Percentiles rank a stretch among this genome's conserved stretches.
Evolutionary conservation across 202 grass and related monocot species (phyloP).

Genomic region (Brachypodium distachyon): DNA sequence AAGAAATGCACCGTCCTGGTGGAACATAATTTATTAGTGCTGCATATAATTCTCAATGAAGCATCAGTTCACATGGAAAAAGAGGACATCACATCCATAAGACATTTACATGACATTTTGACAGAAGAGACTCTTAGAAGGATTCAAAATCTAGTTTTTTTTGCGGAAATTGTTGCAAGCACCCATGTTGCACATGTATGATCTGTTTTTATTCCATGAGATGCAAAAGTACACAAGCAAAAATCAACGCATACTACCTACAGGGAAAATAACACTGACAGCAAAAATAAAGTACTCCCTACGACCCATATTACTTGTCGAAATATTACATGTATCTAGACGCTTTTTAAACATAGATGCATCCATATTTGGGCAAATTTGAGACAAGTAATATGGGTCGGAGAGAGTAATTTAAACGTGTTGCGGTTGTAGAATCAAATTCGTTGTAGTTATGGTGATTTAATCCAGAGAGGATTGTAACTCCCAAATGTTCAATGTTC

Average conservation of each 20-base stretch:
- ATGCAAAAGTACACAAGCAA: background rate
- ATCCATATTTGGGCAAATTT: too few species aligned
- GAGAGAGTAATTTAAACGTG: background rate
- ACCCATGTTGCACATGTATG: too few species aligned
- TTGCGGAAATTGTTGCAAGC: too few species aligned
- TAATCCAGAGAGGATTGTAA: background rate
- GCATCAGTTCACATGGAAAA: background rate
- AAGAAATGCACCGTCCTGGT: slow-evolving; percentile 78
- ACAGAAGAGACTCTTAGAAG: background rate
- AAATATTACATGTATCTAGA: too few species aligned
- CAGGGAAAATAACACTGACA: background rate
- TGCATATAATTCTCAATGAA: background rate
- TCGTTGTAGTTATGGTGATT: background rate
- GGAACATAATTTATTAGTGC: slow-evolving; percentile 24
- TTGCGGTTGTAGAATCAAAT: background rate
- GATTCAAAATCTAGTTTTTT: background rate
- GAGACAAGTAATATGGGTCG: too few species aligned
- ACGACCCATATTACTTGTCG: too few species aligned
- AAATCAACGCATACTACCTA: background rate
- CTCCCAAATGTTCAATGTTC: background rate
- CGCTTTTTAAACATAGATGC: too few species aligned
- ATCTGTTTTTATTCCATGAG: too few species aligned
- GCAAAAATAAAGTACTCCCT: background rate
- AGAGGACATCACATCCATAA: background rate
- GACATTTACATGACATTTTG: background rate